Evolutionary conservation across 129 eudicot genomes (phyloP).

Genomic region (Scalesia atractyloides): DNA sequence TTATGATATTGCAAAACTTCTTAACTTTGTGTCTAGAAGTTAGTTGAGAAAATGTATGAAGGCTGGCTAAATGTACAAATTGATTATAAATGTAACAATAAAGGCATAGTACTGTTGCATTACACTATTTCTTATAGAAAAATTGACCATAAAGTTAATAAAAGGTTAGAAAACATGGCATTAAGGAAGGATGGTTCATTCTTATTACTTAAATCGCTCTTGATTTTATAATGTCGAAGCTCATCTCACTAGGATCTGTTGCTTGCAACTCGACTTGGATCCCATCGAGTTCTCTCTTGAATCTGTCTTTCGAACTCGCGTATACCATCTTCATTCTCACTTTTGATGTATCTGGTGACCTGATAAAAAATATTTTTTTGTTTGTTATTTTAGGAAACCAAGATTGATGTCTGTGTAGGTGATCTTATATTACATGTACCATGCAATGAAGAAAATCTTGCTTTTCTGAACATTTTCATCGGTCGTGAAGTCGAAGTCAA

Average conservation of each 20-base stretch:
- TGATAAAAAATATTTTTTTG: slow-evolving; percentile 15
- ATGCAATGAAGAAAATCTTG: slow-evolving; percentile 89
- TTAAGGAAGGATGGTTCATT: slow-evolving; percentile 17
- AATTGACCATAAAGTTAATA: slow-evolving; percentile 4
- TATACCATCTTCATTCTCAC: slow-evolving; percentile 97
- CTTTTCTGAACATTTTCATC: slow-evolving; percentile 86
- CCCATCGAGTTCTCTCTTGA: slow-evolving; percentile 95
- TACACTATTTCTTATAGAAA: slow-evolving; percentile 33
- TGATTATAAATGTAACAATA: slow-evolving; percentile 9
- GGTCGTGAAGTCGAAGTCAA: slow-evolving; percentile 76
- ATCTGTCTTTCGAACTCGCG: slow-evolving; percentile 90
- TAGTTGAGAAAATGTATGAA: background rate
- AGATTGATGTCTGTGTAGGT: background rate
- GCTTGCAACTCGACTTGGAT: slow-evolving; percentile 91
- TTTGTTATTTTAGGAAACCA: background rate
- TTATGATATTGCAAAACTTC: background rate
- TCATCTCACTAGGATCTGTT: slow-evolving; percentile 94
- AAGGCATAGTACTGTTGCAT: slow-evolving; percentile 27
- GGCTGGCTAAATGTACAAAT: slow-evolving; percentile 3
- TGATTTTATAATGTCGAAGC: slow-evolving; percentile 73
- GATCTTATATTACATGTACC: slow-evolving; percentile 39
- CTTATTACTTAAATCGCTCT: slow-evolving; percentile 53
- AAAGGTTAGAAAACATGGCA: background rate
- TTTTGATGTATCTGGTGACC: slow-evolving; percentile 85
- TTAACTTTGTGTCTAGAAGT: slow-evolving; percentile 3